A percentile compares a stretch with the other conserved stretches of the same genome.
phyloP scores from a whole-genome alignment of 225 moss, liverwort and hornwort genomes.

The Neckera pumila region DNA sequence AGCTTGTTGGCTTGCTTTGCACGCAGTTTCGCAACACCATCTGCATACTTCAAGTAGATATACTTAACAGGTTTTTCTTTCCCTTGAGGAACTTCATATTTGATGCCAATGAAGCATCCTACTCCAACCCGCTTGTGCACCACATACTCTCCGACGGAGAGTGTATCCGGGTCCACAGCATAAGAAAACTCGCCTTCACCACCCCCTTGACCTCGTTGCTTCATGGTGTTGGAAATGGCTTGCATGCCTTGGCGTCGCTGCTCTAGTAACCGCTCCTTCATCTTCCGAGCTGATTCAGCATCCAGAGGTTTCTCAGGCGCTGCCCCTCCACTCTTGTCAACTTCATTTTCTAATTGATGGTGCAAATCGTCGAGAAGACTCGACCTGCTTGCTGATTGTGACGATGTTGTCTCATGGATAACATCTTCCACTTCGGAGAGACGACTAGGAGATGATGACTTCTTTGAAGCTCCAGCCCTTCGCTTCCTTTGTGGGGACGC shows the following conservation, averaged over 20 bases:
- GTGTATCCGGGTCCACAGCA: conserved; percentile 73
- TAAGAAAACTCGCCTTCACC: conserved; percentile 43
- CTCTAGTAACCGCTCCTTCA: conserved; percentile 56
- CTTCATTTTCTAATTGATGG: conserved; percentile 68
- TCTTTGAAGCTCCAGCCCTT: background rate
- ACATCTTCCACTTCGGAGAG: background rate
- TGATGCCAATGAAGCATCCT: conserved; percentile 83
- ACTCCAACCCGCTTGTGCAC: conserved; percentile 90
- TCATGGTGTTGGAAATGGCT: conserved; percentile 60
- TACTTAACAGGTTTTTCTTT: conserved; percentile 61
- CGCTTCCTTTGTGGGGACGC: conserved; percentile 18
- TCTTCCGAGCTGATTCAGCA: conserved; percentile 45
- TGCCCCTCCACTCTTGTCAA: conserved; percentile 26
- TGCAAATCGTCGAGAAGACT: conserved; percentile 58
- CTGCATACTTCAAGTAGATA: conserved; percentile 73
- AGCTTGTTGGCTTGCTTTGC: conserved; percentile 86
- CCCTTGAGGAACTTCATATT: conserved; percentile 66
- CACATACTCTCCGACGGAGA: conserved; percentile 71
- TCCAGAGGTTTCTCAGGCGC: conserved; percentile 40
- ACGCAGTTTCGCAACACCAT: conserved; percentile 77
- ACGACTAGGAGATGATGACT: background rate
- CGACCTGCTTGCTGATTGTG: conserved; percentile 5
- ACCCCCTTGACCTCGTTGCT: conserved; percentile 32
- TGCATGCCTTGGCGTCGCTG: conserved; percentile 71
- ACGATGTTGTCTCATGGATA: background rate